Evolutionary conservation across 345 rosid species (phyloP).

Genomic region (Gossypium arboreum): DNA sequence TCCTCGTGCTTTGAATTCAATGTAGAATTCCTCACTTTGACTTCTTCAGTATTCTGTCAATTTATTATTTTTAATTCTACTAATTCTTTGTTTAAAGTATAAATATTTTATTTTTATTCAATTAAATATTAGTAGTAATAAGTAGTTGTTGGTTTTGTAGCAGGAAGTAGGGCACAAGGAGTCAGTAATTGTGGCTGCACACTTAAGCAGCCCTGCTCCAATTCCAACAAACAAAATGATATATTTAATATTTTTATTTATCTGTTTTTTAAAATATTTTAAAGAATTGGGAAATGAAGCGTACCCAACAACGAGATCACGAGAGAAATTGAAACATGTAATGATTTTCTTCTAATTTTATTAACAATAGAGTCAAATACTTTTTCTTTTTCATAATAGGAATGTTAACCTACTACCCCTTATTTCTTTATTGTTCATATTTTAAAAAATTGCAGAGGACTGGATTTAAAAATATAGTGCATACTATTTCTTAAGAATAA

Average conservation of each 20-base stretch:
- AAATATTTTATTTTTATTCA: not conserved
- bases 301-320: not conserved
- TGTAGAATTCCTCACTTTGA: slow-evolving; percentile 44
- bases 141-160: not conserved
- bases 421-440: no score
- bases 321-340: not conserved
- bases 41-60: slow-evolving; percentile 23
- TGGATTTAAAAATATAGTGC: no score
- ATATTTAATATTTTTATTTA: not conserved
- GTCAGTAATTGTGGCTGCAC: not conserved
- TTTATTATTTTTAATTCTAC: not conserved
- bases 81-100: not conserved
- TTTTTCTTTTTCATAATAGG: no score
- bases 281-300: no score
- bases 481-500: no score
- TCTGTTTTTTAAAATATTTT: no score
- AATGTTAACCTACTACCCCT: no score
- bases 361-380: no score
- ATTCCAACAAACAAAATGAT: not conserved
- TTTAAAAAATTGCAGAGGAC: no score
- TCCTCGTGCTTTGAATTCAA: slow-evolving; percentile 48
- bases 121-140: not conserved
- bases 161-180: not conserved
- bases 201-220: not conserved
- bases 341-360: no score